phyloP scores from a whole-genome alignment of 768 basidiomycete species.

The Xanthoconium stramineum region DNA sequence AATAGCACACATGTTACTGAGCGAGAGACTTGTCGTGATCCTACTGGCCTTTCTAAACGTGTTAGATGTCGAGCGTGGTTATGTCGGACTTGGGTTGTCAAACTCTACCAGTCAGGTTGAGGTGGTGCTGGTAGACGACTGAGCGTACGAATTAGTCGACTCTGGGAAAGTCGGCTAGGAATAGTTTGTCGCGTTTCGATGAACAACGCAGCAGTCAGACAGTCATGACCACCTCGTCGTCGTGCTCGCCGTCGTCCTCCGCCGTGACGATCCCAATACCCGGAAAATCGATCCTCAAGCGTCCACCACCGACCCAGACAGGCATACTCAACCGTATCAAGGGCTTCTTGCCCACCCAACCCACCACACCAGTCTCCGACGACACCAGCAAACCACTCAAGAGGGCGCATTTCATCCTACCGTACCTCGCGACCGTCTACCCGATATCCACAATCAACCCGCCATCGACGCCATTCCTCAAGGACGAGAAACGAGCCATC shows the following conservation, averaged over 20 bases:
- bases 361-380: conserved; percentile 23
- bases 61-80: too few species aligned
- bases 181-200: too few species aligned
- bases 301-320: conserved; percentile 63
- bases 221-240: conserved; percentile 32
- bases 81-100: too few species aligned
- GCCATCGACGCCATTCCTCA: conserved; percentile 73
- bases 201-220: too few species aligned
- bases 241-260: conserved; percentile 72
- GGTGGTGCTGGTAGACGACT: too few species aligned
- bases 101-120: too few species aligned
- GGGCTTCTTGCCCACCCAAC: conserved; percentile 66
- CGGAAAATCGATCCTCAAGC: conserved; percentile 80
- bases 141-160: too few species aligned
- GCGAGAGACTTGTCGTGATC: too few species aligned
- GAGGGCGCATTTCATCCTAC: conserved; percentile 88
- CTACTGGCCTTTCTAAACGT: too few species aligned
- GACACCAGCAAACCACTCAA: conserved; percentile 67
- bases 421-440: conserved; percentile 82
- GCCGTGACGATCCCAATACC: conserved; percentile 77
- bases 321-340: conserved; percentile 73
- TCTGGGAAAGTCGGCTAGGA: too few species aligned
- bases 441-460: conserved; percentile 85
- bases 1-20: too few species aligned
- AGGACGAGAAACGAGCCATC: conserved; percentile 79